These are phyloP conservation scores for Alternaria longipes DNA, from an alignment of 2,329 filamentous ascomycete species.

Conservation along the genomic window DNA sequence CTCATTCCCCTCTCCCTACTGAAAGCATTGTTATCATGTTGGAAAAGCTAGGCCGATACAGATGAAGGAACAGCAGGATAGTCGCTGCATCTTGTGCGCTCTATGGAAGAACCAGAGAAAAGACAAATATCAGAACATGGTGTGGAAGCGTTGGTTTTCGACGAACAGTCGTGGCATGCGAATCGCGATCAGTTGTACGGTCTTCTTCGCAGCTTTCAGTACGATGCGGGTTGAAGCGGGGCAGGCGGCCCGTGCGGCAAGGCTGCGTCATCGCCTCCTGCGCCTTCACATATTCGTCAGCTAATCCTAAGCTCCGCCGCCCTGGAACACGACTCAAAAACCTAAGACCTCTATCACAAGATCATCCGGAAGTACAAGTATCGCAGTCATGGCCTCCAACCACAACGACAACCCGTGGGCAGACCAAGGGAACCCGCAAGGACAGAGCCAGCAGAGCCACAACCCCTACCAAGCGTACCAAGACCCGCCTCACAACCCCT, in stretches of 20 bases:
- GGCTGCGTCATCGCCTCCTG: conserved; percentile 27
- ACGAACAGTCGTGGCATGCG: background rate
- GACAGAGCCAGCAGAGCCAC: conserved; percentile 29
- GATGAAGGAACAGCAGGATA: no score
- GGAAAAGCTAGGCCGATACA: no score
- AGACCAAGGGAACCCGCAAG: conserved; percentile 30
- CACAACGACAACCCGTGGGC: conserved; percentile 36
- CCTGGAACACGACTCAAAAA: background rate
- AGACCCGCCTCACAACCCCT: conserved; percentile 23
- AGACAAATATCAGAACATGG: background rate
- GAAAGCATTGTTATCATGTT: no score
- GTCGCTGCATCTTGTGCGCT: no score
- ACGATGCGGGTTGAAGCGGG: conserved; percentile 16
- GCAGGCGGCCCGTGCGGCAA: conserved; percentile 20
- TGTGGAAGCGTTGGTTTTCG: no score
- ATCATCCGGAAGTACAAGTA: background rate
- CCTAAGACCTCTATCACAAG: background rate
- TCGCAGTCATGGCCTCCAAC: conserved; percentile 27
- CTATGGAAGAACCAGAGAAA: no score
- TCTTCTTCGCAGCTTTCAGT: background rate
- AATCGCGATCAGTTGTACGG: background rate
- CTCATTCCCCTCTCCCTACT: no score
- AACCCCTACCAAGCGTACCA: conserved; percentile 37
- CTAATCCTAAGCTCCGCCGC: conserved; percentile 22
- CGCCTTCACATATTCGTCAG: conserved; percentile 20